These are phyloP conservation scores for Jimgerdemannia flammicorona DNA, from an alignment of 192 early-diverging fungal genomes.

Conservation along the genomic window DNA sequence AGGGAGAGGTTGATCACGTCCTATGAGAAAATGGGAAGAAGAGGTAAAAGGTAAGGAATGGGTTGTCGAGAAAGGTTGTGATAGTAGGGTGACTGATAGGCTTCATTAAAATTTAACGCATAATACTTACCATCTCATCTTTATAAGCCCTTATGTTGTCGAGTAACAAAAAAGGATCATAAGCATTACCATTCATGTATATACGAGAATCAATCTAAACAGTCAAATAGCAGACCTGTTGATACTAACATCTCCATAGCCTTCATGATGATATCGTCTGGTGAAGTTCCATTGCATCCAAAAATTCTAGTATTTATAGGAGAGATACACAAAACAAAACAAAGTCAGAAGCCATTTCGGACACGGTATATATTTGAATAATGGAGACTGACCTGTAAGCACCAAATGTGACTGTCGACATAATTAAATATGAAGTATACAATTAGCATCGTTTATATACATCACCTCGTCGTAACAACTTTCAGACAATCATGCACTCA, in stretches of 20 bases:
- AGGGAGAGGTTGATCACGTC: constrained; percentile 68
- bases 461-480: no score
- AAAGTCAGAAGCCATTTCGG: background rate
- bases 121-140: constrained; percentile 32
- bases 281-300: constrained; percentile 42
- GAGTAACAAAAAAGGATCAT: background rate
- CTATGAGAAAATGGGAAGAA: background rate
- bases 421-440: background rate
- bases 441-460: no score
- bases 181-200: no score
- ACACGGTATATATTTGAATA: background rate
- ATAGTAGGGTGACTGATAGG: constrained; percentile 21
- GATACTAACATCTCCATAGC: constrained; percentile 47
- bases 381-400: constrained; percentile 35
- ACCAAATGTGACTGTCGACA: constrained; percentile 45
- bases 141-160: constrained; percentile 6
- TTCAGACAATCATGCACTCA: constrained; percentile 8
- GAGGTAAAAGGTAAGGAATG: background rate
- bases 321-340: background rate
- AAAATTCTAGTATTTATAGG: constrained; percentile 35
- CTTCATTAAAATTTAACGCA: constrained; percentile 10
- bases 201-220: background rate
- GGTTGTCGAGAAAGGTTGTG: constrained; percentile 5
- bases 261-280: constrained; percentile 52
- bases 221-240: constrained; percentile 16